These are phyloP conservation scores for Phyllosticta paracitricarpa DNA, from an alignment of 2,329 filamentous ascomycete species.

Conservation along the genomic window DNA sequence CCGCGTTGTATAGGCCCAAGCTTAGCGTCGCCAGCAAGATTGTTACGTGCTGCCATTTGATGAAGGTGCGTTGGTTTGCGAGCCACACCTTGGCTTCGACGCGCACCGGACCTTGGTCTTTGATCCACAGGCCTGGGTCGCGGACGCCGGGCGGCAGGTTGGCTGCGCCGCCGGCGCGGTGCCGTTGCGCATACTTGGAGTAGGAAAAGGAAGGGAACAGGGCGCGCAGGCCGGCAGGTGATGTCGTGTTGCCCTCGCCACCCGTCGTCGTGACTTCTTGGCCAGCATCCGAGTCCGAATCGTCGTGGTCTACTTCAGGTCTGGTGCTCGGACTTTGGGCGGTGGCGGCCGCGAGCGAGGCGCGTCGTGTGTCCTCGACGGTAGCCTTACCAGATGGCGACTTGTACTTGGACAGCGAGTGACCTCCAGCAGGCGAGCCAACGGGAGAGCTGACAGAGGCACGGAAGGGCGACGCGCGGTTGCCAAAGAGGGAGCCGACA, in stretches of 20 bases:
- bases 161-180: conserved; percentile 33
- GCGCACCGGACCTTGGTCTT: conserved; percentile 82
- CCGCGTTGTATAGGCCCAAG: conserved; percentile 79
- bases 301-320: conserved; percentile 33
- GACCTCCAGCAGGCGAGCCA: conserved; percentile 51
- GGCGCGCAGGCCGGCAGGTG: conserved; percentile 51
- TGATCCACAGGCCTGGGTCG: conserved; percentile 80
- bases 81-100: conserved; percentile 99
- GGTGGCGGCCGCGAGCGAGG: conserved; percentile 14
- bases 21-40: conserved; percentile 78
- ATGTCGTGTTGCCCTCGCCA: conserved; percentile 31
- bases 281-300: conserved; percentile 40
- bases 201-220: conserved; percentile 77
- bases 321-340: conserved; percentile 14
- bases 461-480: conserved; percentile 40
- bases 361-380: conserved; percentile 12
- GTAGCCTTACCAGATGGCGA: conserved; percentile 15
- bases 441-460: conserved; percentile 56
- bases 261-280: conserved; percentile 22
- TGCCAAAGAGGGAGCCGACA: conserved; percentile 75
- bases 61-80: conserved; percentile 93
- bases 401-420: conserved; percentile 16
- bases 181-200: conserved; percentile 54
- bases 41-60: conserved; percentile 96
- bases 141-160: conserved; percentile 77